Evolutionary conservation across 2,329 filamentous ascomycete genomes (phyloP), one percentile per base, ranked within the genome.

Genomic region (Botrytis hyacinthi): DNA sequence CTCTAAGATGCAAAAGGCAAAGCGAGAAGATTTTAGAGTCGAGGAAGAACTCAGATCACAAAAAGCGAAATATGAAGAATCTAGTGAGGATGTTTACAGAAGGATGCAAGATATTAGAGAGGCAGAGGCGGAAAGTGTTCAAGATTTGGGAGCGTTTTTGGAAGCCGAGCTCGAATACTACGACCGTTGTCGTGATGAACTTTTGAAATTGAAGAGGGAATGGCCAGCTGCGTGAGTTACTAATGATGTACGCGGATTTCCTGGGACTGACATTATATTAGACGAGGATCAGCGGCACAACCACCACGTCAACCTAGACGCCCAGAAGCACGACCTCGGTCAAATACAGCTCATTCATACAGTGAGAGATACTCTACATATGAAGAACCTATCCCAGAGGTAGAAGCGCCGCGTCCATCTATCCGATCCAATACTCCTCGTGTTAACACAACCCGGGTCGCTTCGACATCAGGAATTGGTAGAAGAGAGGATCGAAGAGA

Each of bases 21-120:
- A 97, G 85, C 94, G 92, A 79, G 95, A 98, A 80, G 95, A 98
- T 81, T 97, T 96, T 84, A 88, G 94, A 75, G 87, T 96, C 73
- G 96, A 98, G 82, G 95, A 98, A 81, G 95, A 98, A 83, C 88
- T 97, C 71, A 92, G 95, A 73, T 88, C 90, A 42, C 93, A 96
- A 82, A 97, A 97, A 82, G 93, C 93, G 79, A 98, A 98, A 84
- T 98, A 97, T 80, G 96, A 98, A 81, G 96, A 98, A 84, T 92
- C 93, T 26, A 96, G 89, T 80, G 95, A 98, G 80, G 95, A 98
- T 79, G 95, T 98, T 72, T 88, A 91, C 78, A 90, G 95, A 74
- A 89, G 95, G 72, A 98, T 98, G 96, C 90, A 97, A 83, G 95
- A 98, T 80, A 97, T 98, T 84, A 95, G 96, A 84, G 95, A 98